These are phyloP conservation scores for Mycena kentingensis DNA, from an alignment of 768 basidiomycete genomes.

Conservation along the genomic window DNA sequence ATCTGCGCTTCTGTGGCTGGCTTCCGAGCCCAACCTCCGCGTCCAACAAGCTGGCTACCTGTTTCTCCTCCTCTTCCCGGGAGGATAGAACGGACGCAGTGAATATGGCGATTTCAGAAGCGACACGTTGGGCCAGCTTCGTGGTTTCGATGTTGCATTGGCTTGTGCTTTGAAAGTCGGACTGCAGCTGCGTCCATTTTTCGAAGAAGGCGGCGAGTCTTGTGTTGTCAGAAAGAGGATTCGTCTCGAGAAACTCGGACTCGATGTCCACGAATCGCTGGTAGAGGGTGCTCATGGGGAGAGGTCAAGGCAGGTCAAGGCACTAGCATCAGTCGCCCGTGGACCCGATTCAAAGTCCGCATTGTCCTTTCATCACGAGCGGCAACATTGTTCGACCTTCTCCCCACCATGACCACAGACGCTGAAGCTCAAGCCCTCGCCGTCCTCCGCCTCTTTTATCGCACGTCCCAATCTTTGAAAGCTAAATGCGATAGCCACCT, in stretches of 20 bases:
- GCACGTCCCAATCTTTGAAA: no score
- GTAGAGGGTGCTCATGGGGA: background rate
- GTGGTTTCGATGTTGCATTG: background rate
- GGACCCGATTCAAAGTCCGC: background rate
- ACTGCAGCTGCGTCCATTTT: background rate
- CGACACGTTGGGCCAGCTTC: slow-evolving; percentile 11
- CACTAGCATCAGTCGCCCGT: background rate
- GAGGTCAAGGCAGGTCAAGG: background rate
- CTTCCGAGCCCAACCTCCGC: slow-evolving; percentile 1
- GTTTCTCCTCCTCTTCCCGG: background rate
- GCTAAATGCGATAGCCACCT: no score
- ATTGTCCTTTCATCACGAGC: background rate
- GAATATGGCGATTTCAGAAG: slow-evolving; percentile 19
- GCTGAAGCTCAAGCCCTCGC: background rate
- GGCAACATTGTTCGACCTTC: background rate
- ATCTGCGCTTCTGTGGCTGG: background rate
- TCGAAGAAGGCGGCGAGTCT: background rate
- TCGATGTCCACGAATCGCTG: background rate
- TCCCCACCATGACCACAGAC: background rate
- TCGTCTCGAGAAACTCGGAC: background rate
- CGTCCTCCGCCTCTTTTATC: no score
- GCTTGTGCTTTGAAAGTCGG: background rate
- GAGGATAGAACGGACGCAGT: slow-evolving; percentile 16
- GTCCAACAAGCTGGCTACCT: background rate
- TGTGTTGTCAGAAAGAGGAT: background rate